A percentile compares a stretch with the other conserved stretches of the same genome.
These are phyloP conservation scores for Oldenlandia corymbosa DNA, from an alignment of 257 asterid genomes.

Conservation along the genomic window DNA sequence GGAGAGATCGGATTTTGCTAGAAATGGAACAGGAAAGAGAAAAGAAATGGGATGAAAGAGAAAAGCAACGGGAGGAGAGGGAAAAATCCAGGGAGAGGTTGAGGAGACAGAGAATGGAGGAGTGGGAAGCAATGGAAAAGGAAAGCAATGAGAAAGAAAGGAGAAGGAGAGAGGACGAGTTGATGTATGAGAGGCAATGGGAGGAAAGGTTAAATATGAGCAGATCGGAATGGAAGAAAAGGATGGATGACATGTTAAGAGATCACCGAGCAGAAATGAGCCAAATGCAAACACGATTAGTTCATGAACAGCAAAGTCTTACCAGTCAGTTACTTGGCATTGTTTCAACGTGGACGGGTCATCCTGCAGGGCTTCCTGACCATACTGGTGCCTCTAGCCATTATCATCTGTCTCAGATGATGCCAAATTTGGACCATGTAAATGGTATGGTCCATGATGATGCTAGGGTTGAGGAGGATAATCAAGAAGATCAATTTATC, in stretches of 20 bases:
- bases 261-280: conserved; percentile 80
- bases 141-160: conserved; percentile 66
- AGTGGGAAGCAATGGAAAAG: conserved; percentile 75
- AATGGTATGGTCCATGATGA: conserved; percentile 76
- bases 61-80: conserved; percentile 47
- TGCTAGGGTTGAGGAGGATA: conserved; percentile 77
- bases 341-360: conserved; percentile 87
- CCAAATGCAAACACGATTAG: conserved; percentile 73
- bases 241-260: conserved; percentile 64
- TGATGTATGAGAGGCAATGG: conserved; percentile 60
- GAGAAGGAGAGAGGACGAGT: conserved; percentile 61
- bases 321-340: conserved; percentile 77
- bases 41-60: conserved; percentile 61
- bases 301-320: conserved; percentile 84
- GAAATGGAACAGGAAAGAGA: conserved; percentile 65
- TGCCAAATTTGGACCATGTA: conserved; percentile 83
- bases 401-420: conserved; percentile 88
- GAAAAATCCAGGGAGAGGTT: conserved; percentile 43
- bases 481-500: conserved; percentile 93
- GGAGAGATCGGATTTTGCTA: conserved; percentile 45
- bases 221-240: conserved; percentile 82
- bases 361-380: conserved; percentile 63
- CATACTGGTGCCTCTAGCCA: conserved; percentile 72
- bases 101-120: conserved; percentile 62
- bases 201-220: conserved; percentile 68